A percentile compares a stretch with the other conserved stretches of the same genome.
These are phyloP conservation scores for Pueraria montana DNA, from an alignment of 306 rosid species.

Conservation along the genomic window DNA sequence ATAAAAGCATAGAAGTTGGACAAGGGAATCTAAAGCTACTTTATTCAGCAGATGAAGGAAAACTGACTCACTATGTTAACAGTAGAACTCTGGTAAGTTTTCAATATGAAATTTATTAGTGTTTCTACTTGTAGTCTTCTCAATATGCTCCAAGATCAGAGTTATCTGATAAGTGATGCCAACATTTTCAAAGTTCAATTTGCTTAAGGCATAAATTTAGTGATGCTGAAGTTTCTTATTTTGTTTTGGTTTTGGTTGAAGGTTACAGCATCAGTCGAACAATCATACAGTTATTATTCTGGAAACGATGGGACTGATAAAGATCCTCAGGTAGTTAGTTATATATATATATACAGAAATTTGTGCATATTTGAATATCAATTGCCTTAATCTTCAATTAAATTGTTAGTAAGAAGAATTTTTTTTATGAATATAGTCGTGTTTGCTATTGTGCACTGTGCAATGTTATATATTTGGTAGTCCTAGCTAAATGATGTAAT, in stretches of 20 bases:
- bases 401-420: background rate
- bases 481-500: background rate
- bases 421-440: background rate
- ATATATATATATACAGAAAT: background rate
- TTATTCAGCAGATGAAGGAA: conserved; percentile 76
- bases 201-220: conserved; percentile 38
- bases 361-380: conserved; percentile 21
- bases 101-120: conserved; percentile 33
- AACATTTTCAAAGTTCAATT: conserved; percentile 37
- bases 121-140: conserved; percentile 28
- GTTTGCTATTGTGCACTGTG: conserved; percentile 10
- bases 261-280: conserved; percentile 61
- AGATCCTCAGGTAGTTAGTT: conserved; percentile 55
- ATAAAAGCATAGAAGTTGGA: conserved; percentile 72
- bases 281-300: conserved; percentile 67
- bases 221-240: conserved; percentile 28
- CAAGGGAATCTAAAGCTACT: conserved; percentile 77
- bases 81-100: conserved; percentile 62
- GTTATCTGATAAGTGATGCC: conserved; percentile 34
- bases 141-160: conserved; percentile 31
- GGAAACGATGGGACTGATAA: conserved; percentile 62
- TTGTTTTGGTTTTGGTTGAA: conserved; percentile 51
- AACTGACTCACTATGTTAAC: conserved; percentile 68
- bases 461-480: conserved; percentile 28
- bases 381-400: conserved; percentile 2